These are phyloP conservation scores for Infundibulicybe gibba DNA, from an alignment of 768 basidiomycete genomes.

Conservation along the genomic window DNA sequence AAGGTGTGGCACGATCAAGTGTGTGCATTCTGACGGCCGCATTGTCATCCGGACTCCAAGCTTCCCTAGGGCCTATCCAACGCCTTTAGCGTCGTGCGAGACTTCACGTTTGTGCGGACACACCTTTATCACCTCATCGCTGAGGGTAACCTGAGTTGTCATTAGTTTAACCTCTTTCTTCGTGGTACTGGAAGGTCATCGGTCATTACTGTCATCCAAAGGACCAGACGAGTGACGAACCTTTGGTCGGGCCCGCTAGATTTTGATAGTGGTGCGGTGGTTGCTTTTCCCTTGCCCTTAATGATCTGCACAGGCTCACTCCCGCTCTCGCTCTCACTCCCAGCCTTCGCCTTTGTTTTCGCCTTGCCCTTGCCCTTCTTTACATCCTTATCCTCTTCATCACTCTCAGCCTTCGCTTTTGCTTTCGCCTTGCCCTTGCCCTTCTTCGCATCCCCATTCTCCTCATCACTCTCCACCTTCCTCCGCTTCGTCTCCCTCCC, in stretches of 20 bases:
- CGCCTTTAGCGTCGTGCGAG: neutral
- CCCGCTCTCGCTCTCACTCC: constrained; percentile 3
- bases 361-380: constrained; percentile 8
- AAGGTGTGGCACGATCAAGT: constrained; percentile 66
- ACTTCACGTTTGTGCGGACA: constrained; percentile 8
- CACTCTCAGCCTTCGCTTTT: constrained; percentile 1
- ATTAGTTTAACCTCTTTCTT: constrained; percentile 44
- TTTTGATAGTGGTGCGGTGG: no score
- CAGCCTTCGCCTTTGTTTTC: constrained; percentile 12
- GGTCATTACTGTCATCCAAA: neutral
- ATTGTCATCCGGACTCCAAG: constrained; percentile 66
- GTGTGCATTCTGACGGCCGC: constrained; percentile 68
- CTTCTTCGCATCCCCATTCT: constrained; percentile 10
- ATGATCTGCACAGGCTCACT: constrained; percentile 8
- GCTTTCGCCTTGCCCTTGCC: constrained; percentile 6
- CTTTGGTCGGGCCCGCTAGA: constrained; percentile 5
- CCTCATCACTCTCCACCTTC: neutral
- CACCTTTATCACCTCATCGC: constrained; percentile 59
- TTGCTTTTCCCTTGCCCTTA: constrained; percentile 16
- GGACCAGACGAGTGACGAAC: constrained; percentile 3
- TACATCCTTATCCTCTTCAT: constrained; percentile 8
- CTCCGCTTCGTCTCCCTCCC: constrained; percentile 10
- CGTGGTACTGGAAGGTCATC: neutral
- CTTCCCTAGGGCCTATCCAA: constrained; percentile 51
- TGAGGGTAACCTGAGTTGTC: constrained; percentile 63